Conservation (phyloP, 169 alveolate genomes). For the Plasmodium adleri region DNA sequence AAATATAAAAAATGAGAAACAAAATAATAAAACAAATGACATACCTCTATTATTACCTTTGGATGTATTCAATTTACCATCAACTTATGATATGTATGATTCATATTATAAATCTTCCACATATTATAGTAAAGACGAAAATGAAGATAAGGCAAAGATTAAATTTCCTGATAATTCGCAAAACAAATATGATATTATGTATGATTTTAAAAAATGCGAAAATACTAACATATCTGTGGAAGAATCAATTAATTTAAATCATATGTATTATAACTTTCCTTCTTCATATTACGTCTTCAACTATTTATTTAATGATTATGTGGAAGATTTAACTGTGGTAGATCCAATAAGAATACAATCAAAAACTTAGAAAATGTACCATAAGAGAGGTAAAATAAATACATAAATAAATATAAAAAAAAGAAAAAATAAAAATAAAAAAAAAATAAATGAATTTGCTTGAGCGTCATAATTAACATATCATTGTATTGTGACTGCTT, state of each 20-base stretch:
- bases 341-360: conserved; percentile 16
- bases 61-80: conserved; percentile 60
- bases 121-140: conserved; percentile 49
- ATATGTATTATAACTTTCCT: conserved; percentile 52
- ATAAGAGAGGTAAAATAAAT: background rate
- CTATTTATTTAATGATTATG: conserved; percentile 37
- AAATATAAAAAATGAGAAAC: background rate
- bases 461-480: too few relatives aligned
- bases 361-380: background rate
- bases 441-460: too few relatives aligned
- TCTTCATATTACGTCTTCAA: conserved; percentile 54
- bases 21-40: background rate
- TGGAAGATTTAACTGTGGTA: conserved; percentile 33
- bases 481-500: too few relatives aligned
- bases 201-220: conserved; percentile 63
- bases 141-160: conserved; percentile 35
- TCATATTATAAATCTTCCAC: conserved; percentile 39
- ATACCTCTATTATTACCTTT: conserved; percentile 34
- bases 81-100: conserved; percentile 64
- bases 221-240: conserved; percentile 46
- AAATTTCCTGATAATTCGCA: conserved; percentile 34
- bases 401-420: too few relatives aligned
- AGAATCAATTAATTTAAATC: conserved; percentile 44
- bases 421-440: too few relatives aligned
- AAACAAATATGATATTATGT: conserved; percentile 47